Evolutionary conservation across 805 yeast genomes (phyloP).

Genomic region (Kodamaea sagamina): DNA sequence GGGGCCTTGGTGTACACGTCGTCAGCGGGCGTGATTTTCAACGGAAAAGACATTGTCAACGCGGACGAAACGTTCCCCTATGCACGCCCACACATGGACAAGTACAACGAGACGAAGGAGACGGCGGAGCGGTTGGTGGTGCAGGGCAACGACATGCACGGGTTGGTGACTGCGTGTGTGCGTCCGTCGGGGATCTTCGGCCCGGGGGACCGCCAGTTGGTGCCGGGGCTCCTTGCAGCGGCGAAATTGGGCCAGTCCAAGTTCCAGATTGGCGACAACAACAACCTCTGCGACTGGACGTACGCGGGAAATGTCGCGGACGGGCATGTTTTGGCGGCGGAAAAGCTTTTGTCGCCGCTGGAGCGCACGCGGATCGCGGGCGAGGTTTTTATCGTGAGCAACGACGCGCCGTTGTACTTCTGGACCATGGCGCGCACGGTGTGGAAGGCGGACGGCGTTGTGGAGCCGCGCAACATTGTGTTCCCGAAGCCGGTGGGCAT

Average conservation of each 20-base stretch:
- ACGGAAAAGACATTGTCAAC: slow-evolving; percentile 88
- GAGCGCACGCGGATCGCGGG: slow-evolving; percentile 63
- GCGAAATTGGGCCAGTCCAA: slow-evolving; percentile 83
- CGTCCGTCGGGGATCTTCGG: slow-evolving; percentile 99
- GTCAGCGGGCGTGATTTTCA: slow-evolving; percentile 95
- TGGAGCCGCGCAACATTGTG: slow-evolving; percentile 67
- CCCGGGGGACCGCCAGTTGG: slow-evolving; percentile 96
- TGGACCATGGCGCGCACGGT: slow-evolving; percentile 97
- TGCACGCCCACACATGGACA: slow-evolving; percentile 92
- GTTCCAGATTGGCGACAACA: slow-evolving; percentile 92
- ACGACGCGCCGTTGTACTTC: slow-evolving; percentile 92
- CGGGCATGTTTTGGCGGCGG: slow-evolving; percentile 91
- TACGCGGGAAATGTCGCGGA: slow-evolving; percentile 98
- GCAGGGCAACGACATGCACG: slow-evolving; percentile 60
- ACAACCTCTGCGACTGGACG: slow-evolving; percentile 93
- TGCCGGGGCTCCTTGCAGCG: slow-evolving; percentile 86
- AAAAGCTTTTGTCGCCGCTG: slow-evolving; percentile 57
- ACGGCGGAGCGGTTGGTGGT: slow-evolving; percentile 83
- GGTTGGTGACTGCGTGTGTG: slow-evolving; percentile 76
- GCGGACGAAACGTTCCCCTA: slow-evolving; percentile 95
- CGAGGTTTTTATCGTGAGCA: slow-evolving; percentile 85
- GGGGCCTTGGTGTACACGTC: slow-evolving; percentile 89
- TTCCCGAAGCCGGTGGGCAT: slow-evolving; percentile 77
- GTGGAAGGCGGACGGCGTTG: slow-evolving; percentile 94
- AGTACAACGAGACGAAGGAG: slow-evolving; percentile 93